These are phyloP conservation scores for Rhododendron mucronatum DNA, from an alignment of 148 eudicot genomes.

Conservation along the genomic window DNA sequence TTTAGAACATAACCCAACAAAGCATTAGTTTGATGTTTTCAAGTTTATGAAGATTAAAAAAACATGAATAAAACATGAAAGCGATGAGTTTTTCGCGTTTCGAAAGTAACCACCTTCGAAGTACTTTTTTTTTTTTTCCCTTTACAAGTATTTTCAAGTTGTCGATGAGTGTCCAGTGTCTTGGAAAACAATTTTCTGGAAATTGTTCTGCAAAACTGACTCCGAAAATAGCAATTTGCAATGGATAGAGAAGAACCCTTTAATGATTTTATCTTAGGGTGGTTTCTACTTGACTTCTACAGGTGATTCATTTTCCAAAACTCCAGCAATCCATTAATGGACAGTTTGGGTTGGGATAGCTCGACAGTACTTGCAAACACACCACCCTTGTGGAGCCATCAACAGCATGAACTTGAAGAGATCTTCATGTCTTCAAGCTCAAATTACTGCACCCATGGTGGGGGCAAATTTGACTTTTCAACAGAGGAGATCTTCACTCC, in stretches of 20 bases:
- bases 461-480: background rate
- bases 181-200: background rate
- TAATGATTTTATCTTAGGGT: background rate
- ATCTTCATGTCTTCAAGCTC: conserved; percentile 10
- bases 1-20: background rate
- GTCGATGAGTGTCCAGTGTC: too few relatives aligned
- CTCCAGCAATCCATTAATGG: conserved; percentile 16
- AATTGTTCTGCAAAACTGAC: background rate
- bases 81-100: background rate
- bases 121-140: too few relatives aligned
- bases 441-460: background rate
- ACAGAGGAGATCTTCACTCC: background rate
- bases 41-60: background rate
- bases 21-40: background rate
- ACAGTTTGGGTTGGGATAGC: conserved; percentile 27
- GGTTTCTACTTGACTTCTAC: background rate
- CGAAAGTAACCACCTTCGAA: too few relatives aligned
- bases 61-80: background rate
- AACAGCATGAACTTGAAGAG: conserved; percentile 18
- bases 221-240: background rate
- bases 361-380: conserved; percentile 7
- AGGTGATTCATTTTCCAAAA: background rate
- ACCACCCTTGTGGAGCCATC: conserved; percentile 26
- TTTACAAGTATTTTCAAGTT: too few relatives aligned
- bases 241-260: background rate